These are phyloP conservation scores for Microcera coccophila DNA, from an alignment of 2,329 filamentous ascomycete species.

Conservation along the genomic window DNA sequence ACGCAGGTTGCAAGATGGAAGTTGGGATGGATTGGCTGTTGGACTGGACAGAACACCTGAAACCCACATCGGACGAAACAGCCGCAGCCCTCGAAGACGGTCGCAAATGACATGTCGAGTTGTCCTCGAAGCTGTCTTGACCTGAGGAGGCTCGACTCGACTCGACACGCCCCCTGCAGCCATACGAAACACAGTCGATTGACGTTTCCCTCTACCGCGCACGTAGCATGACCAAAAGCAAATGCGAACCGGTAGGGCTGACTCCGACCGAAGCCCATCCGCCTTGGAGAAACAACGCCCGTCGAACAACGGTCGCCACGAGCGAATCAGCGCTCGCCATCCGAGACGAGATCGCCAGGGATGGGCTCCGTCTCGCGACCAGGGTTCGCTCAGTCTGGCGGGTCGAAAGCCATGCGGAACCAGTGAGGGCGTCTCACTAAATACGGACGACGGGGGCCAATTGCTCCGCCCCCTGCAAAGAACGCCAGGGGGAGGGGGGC, in stretches of 20 bases:
- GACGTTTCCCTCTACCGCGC: neutral
- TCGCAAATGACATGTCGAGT: too few relatives aligned
- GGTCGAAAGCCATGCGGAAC: slow-evolving; percentile 5
- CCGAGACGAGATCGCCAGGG: slow-evolving; percentile 9
- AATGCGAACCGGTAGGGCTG: slow-evolving; percentile 23
- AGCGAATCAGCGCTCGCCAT: slow-evolving; percentile 23
- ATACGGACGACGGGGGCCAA: slow-evolving; percentile 5
- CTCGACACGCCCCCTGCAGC: too few relatives aligned
- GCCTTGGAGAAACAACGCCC: slow-evolving; percentile 27
- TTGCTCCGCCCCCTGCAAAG: slow-evolving; percentile 15
- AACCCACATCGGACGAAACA: too few relatives aligned
- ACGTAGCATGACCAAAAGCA: too few relatives aligned
- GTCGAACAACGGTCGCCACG: slow-evolving; percentile 30
- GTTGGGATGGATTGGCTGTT: too few relatives aligned
- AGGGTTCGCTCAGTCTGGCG: slow-evolving; percentile 16
- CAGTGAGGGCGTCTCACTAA: slow-evolving; percentile 7
- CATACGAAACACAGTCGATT: neutral
- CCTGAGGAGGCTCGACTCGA: too few relatives aligned
- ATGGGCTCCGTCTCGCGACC: slow-evolving; percentile 6
- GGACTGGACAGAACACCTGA: too few relatives aligned
- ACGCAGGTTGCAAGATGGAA: too few relatives aligned
- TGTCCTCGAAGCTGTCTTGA: too few relatives aligned
- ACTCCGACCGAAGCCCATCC: slow-evolving; percentile 15
- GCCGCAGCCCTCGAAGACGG: too few relatives aligned
- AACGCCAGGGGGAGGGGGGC: slow-evolving; percentile 4